Conservation (phyloP, 2,329 filamentous ascomycete genomes). For the Pezicula neosporulosa region DNA sequence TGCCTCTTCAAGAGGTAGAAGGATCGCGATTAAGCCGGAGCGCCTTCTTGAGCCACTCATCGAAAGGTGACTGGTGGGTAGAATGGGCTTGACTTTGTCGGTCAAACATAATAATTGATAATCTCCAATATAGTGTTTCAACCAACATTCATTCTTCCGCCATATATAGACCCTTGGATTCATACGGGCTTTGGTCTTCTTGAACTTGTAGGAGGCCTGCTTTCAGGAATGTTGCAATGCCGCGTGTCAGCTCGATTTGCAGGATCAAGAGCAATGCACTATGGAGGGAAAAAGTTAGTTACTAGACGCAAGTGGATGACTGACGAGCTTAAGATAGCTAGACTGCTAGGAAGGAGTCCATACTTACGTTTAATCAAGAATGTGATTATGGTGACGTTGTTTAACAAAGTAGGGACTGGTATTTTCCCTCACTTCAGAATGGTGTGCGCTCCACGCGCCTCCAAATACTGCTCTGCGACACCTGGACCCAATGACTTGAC, state of each 20-base stretch:
- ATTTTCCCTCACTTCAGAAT: conserved; percentile 41
- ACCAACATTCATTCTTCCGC: not conserved
- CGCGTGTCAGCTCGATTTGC: no score
- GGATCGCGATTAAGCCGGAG: conserved; percentile 99
- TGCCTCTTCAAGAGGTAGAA: conserved; percentile 5
- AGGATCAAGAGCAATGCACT: no score
- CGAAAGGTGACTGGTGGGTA: conserved; percentile 81
- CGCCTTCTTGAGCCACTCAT: conserved; percentile 77
- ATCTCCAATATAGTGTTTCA: not conserved
- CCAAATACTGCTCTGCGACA: conserved; percentile 82
- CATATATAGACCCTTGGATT: no score
- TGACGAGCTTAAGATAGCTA: not conserved
- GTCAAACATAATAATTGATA: conserved; percentile 23
- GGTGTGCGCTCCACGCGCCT: conserved; percentile 87
- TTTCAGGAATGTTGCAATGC: no score
- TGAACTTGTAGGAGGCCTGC: not conserved
- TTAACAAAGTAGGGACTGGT: not conserved
- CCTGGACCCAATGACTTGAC: conserved; percentile 79
- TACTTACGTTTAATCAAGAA: not conserved
- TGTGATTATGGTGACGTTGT: not conserved
- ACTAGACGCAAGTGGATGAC: not conserved
- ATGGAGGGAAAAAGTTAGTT: no score
- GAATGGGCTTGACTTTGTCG: conserved; percentile 90
- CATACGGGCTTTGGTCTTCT: not conserved
- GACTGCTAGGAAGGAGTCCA: not conserved